Conservation (phyloP, 106 monocot genomes). For the Allium sativum region DNA sequence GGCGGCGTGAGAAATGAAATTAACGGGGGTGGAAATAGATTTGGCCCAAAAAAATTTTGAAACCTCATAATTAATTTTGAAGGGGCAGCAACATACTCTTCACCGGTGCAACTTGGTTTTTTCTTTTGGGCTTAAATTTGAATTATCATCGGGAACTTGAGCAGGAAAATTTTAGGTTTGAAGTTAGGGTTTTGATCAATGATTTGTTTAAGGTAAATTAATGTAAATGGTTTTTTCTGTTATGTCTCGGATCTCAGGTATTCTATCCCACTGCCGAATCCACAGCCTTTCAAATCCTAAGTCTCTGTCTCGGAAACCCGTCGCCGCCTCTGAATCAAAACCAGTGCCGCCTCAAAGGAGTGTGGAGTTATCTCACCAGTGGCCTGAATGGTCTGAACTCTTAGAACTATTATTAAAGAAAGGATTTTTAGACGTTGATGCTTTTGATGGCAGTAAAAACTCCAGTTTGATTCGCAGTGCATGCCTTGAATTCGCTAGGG, state of each 20-base stretch:
- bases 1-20: too few species aligned
- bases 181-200: too few species aligned
- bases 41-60: too few species aligned
- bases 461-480: conserved; percentile 50
- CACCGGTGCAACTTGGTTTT: too few species aligned
- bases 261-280: background rate
- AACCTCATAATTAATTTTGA: too few species aligned
- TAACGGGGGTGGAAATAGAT: too few species aligned
- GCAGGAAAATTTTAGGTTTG: too few species aligned
- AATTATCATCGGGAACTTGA: too few species aligned
- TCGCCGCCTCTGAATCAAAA: background rate
- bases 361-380: conserved; percentile 43
- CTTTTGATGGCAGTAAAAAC: conserved; percentile 27
- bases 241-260: background rate
- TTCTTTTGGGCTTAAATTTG: too few species aligned
- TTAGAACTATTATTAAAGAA: conserved; percentile 51
- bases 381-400: conserved; percentile 72
- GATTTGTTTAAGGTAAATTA: too few species aligned
- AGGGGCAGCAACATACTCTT: too few species aligned
- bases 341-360: background rate
- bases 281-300: background rate
- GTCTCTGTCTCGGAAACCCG: background rate
- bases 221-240: too few species aligned
- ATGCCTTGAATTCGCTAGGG: conserved; percentile 48
- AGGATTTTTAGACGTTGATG: conserved; percentile 36